A percentile compares a stretch with the other conserved stretches of the same genome.
These are phyloP conservation scores for Taphrina confusa DNA, from an alignment of 1,139 yeast genomes.

Conservation along the genomic window DNA sequence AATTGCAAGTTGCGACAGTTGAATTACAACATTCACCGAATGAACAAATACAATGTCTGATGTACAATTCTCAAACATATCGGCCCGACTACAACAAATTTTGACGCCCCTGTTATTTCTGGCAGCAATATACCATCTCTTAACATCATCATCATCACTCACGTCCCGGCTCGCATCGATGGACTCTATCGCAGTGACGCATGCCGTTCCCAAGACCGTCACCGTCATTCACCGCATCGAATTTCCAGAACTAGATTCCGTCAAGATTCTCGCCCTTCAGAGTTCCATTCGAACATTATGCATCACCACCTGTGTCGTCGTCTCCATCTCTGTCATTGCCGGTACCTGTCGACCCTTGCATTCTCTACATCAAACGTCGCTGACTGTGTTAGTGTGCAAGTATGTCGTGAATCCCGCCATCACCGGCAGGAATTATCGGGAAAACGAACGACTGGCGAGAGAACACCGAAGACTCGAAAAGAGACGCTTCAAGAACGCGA, in stretches of 20 bases:
- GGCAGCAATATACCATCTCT: no score
- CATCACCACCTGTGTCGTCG: slow-evolving; percentile 19
- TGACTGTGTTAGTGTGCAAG: slow-evolving; percentile 2
- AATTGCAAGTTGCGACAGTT: no score
- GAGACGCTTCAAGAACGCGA: not conserved
- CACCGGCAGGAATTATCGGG: slow-evolving; percentile 5
- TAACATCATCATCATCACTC: not conserved
- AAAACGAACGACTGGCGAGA: not conserved
- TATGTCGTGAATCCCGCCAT: slow-evolving; percentile 21
- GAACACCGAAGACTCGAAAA: not conserved
- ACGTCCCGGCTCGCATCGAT: not conserved
- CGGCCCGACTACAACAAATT: no score
- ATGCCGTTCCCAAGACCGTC: slow-evolving; percentile 1
- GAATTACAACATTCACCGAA: no score
- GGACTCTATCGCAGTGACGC: slow-evolving; percentile 23
- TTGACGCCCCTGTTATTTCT: no score
- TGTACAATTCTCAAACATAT: no score
- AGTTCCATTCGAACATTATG: slow-evolving; percentile 13
- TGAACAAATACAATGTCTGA: no score
- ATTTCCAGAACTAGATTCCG: slow-evolving; percentile 1
- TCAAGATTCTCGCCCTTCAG: slow-evolving; percentile 7
- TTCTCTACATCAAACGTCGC: no score
- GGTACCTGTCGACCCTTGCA: slow-evolving; percentile 4
- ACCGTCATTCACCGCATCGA: slow-evolving; percentile 12
- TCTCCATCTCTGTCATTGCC: slow-evolving; percentile 22